Evolutionary conservation across 2,329 filamentous ascomycete species (phyloP), one percentile per base, ranked within the genome.

Genomic region (Teratosphaeriaceae sp.): DNA sequence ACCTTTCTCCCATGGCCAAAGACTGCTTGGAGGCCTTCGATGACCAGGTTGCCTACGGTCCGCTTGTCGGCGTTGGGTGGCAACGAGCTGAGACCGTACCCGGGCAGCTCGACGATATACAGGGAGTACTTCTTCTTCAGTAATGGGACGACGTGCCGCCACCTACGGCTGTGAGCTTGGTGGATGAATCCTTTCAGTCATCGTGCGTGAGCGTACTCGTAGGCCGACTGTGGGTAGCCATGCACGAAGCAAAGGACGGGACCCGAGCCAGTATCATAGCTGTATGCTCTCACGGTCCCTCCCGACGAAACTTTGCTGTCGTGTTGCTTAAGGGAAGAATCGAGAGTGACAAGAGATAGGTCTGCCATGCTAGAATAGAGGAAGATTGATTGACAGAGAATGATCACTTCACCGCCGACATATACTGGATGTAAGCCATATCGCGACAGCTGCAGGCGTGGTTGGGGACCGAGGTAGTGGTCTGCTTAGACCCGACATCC

Each of bases 61-160:
- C 61, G 60, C 50, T 71, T 71, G 50, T 65, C 62, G 49, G 59
- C 18, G 6, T 50, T 49, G 7, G 57, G 50, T 5, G 64, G 56
- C 1, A 63, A 62, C 15, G 61, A 59, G 46, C 61, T 65, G 46
- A 66, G 58, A 38, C 71, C 71, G 51, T 74, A 74, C 35, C 70
- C 70, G 0, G 69, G 70, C 8, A 73, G 62, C 43, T 64, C 71
- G 7, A 69, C 70, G 30, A 72, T 59, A 57, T 71, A 73, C 19
- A 73, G 61, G 2, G 69, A 68, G 23, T 66, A 56, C 19, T 64
- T 55, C 23, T 55, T 48, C 26, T 66, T 63, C 18, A 72, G 57
- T 13, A 59, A 50, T 8, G 62, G 58, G 23, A 71, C 55, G 22
- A 71, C 49, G 43, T 59, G 56, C 13, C 56, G 52, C 55, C 53